Base-by-base conservation (phyloP, 1,139 yeast genomes). In the Yamadazyma pseudoaaseri region DNA sequence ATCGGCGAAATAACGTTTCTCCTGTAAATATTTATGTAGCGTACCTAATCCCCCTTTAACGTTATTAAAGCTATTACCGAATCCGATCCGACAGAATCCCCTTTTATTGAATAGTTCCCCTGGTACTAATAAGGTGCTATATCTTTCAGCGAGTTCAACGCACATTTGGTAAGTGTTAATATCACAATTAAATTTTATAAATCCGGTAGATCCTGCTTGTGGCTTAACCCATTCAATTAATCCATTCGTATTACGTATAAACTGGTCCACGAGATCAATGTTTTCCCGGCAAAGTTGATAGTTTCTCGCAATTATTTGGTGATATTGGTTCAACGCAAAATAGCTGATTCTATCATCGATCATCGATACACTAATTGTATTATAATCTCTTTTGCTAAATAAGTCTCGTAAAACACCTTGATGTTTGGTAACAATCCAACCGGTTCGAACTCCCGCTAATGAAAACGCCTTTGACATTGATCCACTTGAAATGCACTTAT, bases 391-490 rank as follows among this genome's bases (percentile, higher is more conserved):
- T 37, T 70, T 65, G 10, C 61, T 53, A 30, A 58, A 53, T 18
- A 73, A 58, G 26, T 57, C 64, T 4, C 51, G 42, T 13, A 69
- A 36, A 9, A 72, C 45, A 1, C 36, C 33, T 16, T 42, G 40
- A 43, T 70, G 60, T 22, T 56, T 54, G 6, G 72, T 48, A 2
- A 64, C 71, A 9, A 76, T 53, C 81, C 82, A 76, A 5, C 82
- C 81, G 20, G 75, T 37, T 30, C 82, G 56, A 18, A 76, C 51
- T 2, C 81, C 81, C 5, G 82, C 81, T 36, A 74, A 53, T 0
- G 80, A 65, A 45, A 67, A 76, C 2, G 80, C 77, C 47, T 76
- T 76, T 20, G 81, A 74, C 54, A 69, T 67, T 3, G 79, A 72
- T 5, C 76, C 65, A 0, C 81, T 73, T 7, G 73, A 63, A 26